phyloP scores from a whole-genome alignment of 805 yeast species.

The Scheffersomyces coipomensis region DNA sequence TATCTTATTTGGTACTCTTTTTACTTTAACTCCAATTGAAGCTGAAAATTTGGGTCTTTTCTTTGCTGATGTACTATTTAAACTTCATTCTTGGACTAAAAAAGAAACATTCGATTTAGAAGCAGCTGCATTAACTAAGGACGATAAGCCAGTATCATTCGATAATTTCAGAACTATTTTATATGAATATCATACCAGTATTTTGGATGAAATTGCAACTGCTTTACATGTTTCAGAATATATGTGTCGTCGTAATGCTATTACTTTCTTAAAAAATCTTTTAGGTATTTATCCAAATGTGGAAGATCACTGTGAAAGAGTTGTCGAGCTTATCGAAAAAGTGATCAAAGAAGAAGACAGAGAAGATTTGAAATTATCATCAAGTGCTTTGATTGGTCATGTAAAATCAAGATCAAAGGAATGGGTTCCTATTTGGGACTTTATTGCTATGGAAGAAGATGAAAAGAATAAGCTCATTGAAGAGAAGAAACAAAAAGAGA shows the following conservation, averaged over 20 bases:
- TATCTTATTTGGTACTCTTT: slow-evolving; percentile 56
- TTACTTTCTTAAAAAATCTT: slow-evolving; percentile 69
- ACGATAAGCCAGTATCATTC: slow-evolving; percentile 15
- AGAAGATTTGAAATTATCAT: slow-evolving; percentile 78
- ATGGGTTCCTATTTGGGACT: slow-evolving; percentile 57
- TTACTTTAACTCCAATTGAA: slow-evolving; percentile 70
- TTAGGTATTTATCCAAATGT: slow-evolving; percentile 65
- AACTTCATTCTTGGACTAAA: slow-evolving; percentile 45
- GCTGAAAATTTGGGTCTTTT: slow-evolving; percentile 83
- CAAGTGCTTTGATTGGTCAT: slow-evolving; percentile 68
- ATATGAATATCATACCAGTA: slow-evolving; percentile 53
- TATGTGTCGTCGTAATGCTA: slow-evolving; percentile 77
- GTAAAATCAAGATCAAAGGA: slow-evolving; percentile 51
- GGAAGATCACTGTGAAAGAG: slow-evolving; percentile 58
- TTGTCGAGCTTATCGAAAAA: slow-evolving; percentile 46
- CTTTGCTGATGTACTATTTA: slow-evolving; percentile 51
- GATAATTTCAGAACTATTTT: slow-evolving; percentile 39
- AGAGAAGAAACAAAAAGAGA: slow-evolving; percentile 15
- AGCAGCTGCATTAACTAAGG: slow-evolving; percentile 18
- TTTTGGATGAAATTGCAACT: slow-evolving; percentile 42
- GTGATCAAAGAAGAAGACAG: slow-evolving; percentile 58
- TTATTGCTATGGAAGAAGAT: slow-evolving; percentile 48
- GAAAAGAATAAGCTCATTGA: slow-evolving; percentile 28
- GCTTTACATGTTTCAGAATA: slow-evolving; percentile 57
- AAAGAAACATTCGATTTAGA: slow-evolving; percentile 24